Evolutionary conservation across 2,329 filamentous ascomycete genomes (phyloP).

Genomic region (Rhynchosporium graminicola): DNA sequence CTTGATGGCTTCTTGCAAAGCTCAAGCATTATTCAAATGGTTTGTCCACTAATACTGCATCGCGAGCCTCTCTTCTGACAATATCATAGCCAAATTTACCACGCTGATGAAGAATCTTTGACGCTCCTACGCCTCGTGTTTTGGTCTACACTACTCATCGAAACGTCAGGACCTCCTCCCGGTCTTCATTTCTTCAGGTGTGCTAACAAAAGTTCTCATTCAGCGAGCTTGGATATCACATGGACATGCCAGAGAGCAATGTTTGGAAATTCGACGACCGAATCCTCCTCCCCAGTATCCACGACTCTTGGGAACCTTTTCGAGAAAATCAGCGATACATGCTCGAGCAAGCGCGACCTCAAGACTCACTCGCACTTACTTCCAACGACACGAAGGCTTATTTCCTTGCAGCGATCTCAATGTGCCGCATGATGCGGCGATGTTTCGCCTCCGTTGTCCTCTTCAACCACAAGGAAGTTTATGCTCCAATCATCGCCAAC

Average conservation of each 20-base stretch:
- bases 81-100: background rate
- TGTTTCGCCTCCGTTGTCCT: constrained; percentile 36
- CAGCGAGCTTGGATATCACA: constrained; percentile 36
- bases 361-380: constrained; percentile 1
- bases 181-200: background rate
- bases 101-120: background rate
- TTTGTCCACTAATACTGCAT: constrained; percentile 3
- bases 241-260: constrained; percentile 38
- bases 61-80: background rate
- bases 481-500: constrained; percentile 38
- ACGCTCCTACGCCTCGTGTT: background rate
- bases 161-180: constrained; percentile 18
- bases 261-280: constrained; percentile 38
- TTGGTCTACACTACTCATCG: constrained; percentile 37
- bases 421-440: constrained; percentile 41
- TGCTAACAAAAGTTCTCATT: background rate
- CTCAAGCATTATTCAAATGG: constrained; percentile 37
- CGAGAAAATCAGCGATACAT: constrained; percentile 14
- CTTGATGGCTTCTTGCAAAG: constrained; percentile 38
- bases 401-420: constrained; percentile 42
- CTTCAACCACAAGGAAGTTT: constrained; percentile 27
- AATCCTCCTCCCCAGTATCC: constrained; percentile 34
- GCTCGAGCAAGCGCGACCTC: constrained; percentile 1
- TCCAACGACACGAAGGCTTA: constrained; percentile 29
- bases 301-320: constrained; percentile 34